phyloP scores from a whole-genome alignment of 495 filamentous ascomycete genomes.

The Tuber brumale region DNA sequence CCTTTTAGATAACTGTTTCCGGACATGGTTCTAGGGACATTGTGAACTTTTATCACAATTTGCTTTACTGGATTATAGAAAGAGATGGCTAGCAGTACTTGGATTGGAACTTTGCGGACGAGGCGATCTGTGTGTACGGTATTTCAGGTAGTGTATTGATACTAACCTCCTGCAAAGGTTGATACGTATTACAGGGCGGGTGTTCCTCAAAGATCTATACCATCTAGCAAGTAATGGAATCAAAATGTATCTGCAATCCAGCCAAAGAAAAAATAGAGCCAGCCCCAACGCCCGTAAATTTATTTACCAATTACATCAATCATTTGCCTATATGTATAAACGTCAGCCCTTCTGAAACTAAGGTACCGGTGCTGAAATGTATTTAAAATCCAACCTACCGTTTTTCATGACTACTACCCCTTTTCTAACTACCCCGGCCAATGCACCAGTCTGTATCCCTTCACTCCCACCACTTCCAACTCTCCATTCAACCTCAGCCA shows the following conservation, averaged over 20 bases:
- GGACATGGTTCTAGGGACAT: not conserved
- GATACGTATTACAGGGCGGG: not conserved
- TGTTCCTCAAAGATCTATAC: not conserved
- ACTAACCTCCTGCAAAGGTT: not conserved
- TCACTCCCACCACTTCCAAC: conserved; percentile 87
- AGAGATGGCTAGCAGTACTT: not conserved
- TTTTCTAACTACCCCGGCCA: conserved; percentile 81
- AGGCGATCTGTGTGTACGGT: not conserved
- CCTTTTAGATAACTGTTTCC: not conserved
- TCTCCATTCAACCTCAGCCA: conserved; percentile 88
- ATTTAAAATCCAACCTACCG: not conserved
- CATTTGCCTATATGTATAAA: not conserved
- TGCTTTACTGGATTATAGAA: not conserved
- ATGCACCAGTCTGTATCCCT: conserved; percentile 78
- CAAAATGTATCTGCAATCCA: not conserved
- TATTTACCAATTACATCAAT: not conserved
- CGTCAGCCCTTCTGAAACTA: not conserved
- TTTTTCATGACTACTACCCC: conserved; percentile 69
- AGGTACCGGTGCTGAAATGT: not conserved
- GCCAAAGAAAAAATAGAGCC: not conserved
- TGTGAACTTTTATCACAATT: not conserved
- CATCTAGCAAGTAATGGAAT: not conserved
- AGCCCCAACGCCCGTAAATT: not conserved
- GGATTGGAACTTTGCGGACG: not conserved
- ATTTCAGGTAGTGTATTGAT: not conserved